A percentile compares a stretch with the other conserved stretches of the same genome.
Evolutionary conservation across 1,139 yeast species (phyloP).

Genomic region (Magnusiomyces starmeri): DNA sequence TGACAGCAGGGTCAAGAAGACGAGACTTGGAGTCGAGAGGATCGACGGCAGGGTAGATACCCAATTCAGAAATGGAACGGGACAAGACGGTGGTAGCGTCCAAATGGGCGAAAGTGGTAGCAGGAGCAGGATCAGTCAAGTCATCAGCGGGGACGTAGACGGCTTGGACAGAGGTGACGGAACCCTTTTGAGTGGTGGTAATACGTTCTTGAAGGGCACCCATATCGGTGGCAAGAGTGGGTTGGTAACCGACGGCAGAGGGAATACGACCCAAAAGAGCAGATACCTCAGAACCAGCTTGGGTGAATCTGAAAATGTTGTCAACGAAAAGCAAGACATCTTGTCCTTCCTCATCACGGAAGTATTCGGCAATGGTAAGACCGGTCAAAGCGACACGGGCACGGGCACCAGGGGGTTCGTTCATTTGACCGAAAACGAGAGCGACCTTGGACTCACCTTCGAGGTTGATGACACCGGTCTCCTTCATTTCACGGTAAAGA

Average conservation of each 20-base stretch:
- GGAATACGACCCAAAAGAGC: slow-evolving; percentile 99
- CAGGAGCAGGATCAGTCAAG: slow-evolving; percentile 99
- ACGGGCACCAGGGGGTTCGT: slow-evolving; percentile 99
- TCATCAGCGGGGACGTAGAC: slow-evolving; percentile 99
- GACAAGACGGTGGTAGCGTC: slow-evolving; percentile 99
- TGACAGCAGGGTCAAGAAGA: slow-evolving; percentile 93
- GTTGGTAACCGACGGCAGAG: slow-evolving; percentile 99
- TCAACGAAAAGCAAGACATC: slow-evolving; percentile 99
- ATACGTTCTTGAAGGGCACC: slow-evolving; percentile 99
- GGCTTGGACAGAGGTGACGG: slow-evolving; percentile 99
- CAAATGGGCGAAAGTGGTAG: slow-evolving; percentile 99
- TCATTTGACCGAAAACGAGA: slow-evolving; percentile 99
- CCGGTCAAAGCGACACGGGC: slow-evolving; percentile 99
- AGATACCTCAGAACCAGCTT: slow-evolving; percentile 99
- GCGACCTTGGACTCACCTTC: slow-evolving; percentile 99
- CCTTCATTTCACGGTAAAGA: slow-evolving; percentile 99
- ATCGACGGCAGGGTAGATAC: slow-evolving; percentile 99
- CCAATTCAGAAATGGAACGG: slow-evolving; percentile 98
- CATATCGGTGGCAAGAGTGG: slow-evolving; percentile 99
- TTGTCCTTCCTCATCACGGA: slow-evolving; percentile 99
- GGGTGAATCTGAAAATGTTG: slow-evolving; percentile 99
- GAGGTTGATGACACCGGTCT: slow-evolving; percentile 98
- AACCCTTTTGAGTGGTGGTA: slow-evolving; percentile 99
- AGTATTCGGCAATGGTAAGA: slow-evolving; percentile 99
- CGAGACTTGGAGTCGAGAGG: slow-evolving; percentile 99